phyloP scores from a whole-genome alignment of 345 rosid genomes.

The Eucalyptus cloeziana region DNA sequence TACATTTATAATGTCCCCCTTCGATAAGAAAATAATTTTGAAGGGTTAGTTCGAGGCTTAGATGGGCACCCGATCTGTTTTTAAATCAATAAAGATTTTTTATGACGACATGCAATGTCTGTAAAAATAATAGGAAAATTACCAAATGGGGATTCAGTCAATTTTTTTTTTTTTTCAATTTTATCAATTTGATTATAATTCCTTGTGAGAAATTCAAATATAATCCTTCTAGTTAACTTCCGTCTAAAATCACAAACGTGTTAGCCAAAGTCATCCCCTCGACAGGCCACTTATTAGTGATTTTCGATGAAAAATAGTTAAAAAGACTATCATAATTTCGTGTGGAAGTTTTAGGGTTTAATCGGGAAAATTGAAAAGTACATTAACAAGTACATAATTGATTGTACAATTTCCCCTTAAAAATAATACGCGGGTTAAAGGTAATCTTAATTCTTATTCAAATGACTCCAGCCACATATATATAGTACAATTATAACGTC shows the following conservation, averaged over 20 bases:
- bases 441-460: not conserved
- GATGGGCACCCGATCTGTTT: not conserved
- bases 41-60: not conserved
- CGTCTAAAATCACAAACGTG: fast-evolving
- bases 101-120: not conserved
- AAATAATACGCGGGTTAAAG: fast-evolving
- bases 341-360: not conserved
- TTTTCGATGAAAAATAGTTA: fast-evolving
- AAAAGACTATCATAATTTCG: not conserved
- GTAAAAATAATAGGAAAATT: not conserved
- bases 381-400: not conserved
- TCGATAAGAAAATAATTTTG: not conserved
- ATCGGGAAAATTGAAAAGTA: not conserved
- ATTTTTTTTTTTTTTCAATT: not conserved
- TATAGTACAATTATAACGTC: not conserved
- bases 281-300: fast-evolving
- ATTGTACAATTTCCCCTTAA: not conserved
- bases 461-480: not conserved
- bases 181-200: not conserved
- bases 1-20: not conserved
- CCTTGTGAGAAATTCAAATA: fast-evolving
- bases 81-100: not conserved
- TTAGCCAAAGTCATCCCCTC: fast-evolving
- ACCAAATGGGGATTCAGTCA: not conserved
- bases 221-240: not conserved